phyloP scores from a whole-genome alignment of 148 eudicot genomes.

The Tetragonia tetragonoides region DNA sequence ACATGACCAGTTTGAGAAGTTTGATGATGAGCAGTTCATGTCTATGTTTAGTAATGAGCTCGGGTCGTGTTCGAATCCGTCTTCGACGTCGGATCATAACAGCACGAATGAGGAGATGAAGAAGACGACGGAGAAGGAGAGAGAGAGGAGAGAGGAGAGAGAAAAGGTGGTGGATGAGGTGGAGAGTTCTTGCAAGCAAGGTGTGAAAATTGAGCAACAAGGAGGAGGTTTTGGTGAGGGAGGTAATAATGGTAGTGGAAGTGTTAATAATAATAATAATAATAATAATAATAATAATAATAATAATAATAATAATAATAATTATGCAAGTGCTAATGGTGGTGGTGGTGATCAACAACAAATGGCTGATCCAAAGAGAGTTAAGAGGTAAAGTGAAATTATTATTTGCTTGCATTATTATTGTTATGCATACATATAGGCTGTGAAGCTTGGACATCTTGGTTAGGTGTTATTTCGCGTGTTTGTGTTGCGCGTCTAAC shows the following conservation, averaged over 20 bases:
- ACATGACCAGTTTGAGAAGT: conserved; percentile 45
- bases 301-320: neutral
- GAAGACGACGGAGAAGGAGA: conserved; percentile 9
- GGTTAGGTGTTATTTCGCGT: too few relatives aligned
- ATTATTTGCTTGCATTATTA: neutral
- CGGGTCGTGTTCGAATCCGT: conserved; percentile 50
- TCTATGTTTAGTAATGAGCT: conserved; percentile 68
- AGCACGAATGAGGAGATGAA: conserved; percentile 45
- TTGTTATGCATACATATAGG: too few relatives aligned
- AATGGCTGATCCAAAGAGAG: conserved; percentile 64
- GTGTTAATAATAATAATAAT: neutral
- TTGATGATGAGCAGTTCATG: conserved; percentile 87
- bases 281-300: neutral
- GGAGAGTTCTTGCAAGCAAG: conserved; percentile 35
- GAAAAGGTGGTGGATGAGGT: conserved; percentile 49
- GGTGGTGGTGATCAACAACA: conserved; percentile 23
- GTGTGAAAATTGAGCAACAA: too few relatives aligned
- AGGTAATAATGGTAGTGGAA: too few relatives aligned
- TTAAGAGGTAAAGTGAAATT: conserved; percentile 51
- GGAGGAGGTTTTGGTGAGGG: too few relatives aligned
- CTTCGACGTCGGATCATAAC: conserved; percentile 74
- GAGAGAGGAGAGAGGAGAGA: conserved; percentile 19
- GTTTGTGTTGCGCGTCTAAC: too few relatives aligned
- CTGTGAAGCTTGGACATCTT: too few relatives aligned
- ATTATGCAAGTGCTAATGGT: neutral